Evolutionary conservation across 441 rosid genomes (phyloP).

Genomic region (Aquilaria agallochum): DNA sequence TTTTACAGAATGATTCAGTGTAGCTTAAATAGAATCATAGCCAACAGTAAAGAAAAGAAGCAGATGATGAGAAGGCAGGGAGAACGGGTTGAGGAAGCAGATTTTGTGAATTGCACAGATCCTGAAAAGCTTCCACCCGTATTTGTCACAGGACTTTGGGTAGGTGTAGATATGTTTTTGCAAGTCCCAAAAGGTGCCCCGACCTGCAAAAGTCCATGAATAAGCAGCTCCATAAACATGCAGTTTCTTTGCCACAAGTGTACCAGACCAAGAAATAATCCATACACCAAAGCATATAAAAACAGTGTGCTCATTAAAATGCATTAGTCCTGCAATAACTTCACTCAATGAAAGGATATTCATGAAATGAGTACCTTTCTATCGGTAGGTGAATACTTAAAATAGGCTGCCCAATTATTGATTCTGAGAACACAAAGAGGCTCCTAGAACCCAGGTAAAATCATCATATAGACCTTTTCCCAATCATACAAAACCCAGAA

Average conservation of each 20-base stretch:
- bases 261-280: too few relatives aligned
- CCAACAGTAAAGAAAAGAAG: slow-evolving; percentile 34
- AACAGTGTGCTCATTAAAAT: slow-evolving; percentile 1
- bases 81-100: slow-evolving; percentile 38
- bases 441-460: too few relatives aligned
- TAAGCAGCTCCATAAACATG: background rate
- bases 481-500: too few relatives aligned
- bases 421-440: too few relatives aligned
- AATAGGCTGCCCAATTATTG: too few relatives aligned
- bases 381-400: too few relatives aligned
- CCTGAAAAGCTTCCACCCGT: slow-evolving; percentile 72
- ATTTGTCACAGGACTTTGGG: slow-evolving; percentile 44
- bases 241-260: too few relatives aligned
- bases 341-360: too few relatives aligned
- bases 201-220: slow-evolving; percentile 37
- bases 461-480: too few relatives aligned
- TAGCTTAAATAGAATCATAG: slow-evolving; percentile 32
- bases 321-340: slow-evolving; percentile 1
- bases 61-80: slow-evolving; percentile 27
- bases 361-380: too few relatives aligned
- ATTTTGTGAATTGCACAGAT: slow-evolving; percentile 76
- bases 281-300: slow-evolving; percentile 3
- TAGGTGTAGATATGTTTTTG: slow-evolving; percentile 54
- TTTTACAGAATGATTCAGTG: slow-evolving; percentile 11
- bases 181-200: slow-evolving; percentile 87